A percentile compares a stretch with the other conserved stretches of the same genome.
These are phyloP conservation scores for Inga oerstediana DNA, from an alignment of 306 rosid genomes.

Conservation along the genomic window DNA sequence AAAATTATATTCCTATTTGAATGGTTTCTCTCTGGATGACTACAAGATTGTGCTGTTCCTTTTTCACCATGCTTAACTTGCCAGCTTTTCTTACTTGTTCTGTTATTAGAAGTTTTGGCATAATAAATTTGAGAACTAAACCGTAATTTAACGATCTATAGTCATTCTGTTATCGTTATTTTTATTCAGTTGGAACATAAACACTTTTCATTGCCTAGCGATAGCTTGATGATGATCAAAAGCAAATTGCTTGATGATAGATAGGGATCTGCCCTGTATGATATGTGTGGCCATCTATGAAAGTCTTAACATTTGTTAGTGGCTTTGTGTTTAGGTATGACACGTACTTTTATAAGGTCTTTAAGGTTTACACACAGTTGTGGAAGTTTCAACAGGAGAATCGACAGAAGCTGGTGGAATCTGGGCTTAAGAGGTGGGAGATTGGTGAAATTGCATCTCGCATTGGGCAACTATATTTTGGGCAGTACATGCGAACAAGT, in stretches of 20 bases:
- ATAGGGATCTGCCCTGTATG: neutral
- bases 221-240: slow-evolving; percentile 3
- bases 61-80: neutral
- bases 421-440: slow-evolving; percentile 85
- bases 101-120: neutral
- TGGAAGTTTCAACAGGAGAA: slow-evolving; percentile 98
- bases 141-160: too few species aligned
- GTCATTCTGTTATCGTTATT: neutral
- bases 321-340: slow-evolving; percentile 60
- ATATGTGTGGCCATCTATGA: slow-evolving; percentile 6
- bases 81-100: neutral
- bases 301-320: slow-evolving; percentile 3
- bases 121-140: neutral
- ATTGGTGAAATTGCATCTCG: slow-evolving; percentile 97
- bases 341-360: slow-evolving; percentile 84
- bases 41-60: neutral
- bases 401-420: slow-evolving; percentile 83
- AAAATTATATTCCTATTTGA: neutral
- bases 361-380: slow-evolving; percentile 87
- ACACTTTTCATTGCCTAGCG: neutral
- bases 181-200: neutral
- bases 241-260: neutral
- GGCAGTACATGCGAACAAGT: slow-evolving; percentile 91
- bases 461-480: slow-evolving; percentile 87
- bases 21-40: neutral